Conservation (phyloP, 305 asterid species). For the Fraxinus dipetala region DNA sequence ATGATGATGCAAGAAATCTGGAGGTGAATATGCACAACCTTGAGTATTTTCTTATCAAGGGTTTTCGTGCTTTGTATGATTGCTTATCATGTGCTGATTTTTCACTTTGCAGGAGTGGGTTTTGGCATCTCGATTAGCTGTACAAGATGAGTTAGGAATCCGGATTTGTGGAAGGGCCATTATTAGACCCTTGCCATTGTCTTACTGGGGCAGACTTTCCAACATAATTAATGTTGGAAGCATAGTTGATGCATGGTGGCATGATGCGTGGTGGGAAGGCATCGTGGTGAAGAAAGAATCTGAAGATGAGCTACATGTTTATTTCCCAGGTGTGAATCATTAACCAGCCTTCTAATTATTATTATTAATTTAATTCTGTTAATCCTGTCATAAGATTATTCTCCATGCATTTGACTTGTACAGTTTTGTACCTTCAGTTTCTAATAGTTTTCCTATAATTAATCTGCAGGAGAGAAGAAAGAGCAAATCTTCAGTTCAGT, state of each 20-base stretch:
- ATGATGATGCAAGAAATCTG: slow-evolving; percentile 56
- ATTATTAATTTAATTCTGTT: neutral
- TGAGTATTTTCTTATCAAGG: neutral
- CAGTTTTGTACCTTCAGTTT: neutral
- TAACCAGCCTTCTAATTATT: neutral
- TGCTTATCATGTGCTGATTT: neutral
- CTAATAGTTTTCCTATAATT: neutral
- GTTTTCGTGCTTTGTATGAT: neutral
- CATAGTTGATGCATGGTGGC: slow-evolving; percentile 73
- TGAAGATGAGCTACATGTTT: slow-evolving; percentile 37
- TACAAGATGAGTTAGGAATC: slow-evolving; percentile 44
- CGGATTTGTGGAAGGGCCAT: slow-evolving; percentile 61
- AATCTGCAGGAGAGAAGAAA: slow-evolving; percentile 55
- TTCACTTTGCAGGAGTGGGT: slow-evolving; percentile 66
- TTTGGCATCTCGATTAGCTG: slow-evolving; percentile 53
- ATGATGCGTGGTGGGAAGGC: slow-evolving; percentile 98
- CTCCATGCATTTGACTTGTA: neutral
- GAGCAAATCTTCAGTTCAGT: slow-evolving; percentile 31
- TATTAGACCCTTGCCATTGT: slow-evolving; percentile 44
- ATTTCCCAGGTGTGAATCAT: slow-evolving; percentile 58
- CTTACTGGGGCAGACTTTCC: slow-evolving; percentile 22
- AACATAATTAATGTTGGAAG: slow-evolving; percentile 43
- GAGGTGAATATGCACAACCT: slow-evolving; percentile 43
- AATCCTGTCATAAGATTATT: neutral
- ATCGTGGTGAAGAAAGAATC: slow-evolving; percentile 55